Conservation (phyloP, 208 protist species). For the Leishmania tropica region DNA sequence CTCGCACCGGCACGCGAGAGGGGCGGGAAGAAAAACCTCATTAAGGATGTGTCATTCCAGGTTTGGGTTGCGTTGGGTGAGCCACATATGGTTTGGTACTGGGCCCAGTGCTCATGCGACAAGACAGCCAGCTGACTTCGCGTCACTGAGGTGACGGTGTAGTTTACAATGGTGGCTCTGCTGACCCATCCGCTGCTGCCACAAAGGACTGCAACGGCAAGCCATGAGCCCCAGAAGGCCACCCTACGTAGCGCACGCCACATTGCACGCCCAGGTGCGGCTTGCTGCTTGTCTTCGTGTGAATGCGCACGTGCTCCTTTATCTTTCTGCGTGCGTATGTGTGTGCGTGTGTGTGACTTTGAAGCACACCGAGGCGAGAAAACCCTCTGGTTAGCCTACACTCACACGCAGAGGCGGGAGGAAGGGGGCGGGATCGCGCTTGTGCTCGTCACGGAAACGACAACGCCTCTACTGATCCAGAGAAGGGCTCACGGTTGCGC, state of each 20-base stretch:
- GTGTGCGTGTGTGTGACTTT: not conserved
- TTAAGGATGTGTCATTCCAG: not conserved
- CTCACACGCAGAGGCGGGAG: not conserved
- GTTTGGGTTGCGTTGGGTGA: not conserved
- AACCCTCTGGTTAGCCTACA: not conserved
- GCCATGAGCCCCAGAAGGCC: not conserved
- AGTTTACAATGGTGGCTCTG: not conserved
- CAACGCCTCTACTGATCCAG: not conserved
- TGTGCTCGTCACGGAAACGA: not conserved
- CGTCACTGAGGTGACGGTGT: not conserved
- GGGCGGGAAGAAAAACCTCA: not conserved
- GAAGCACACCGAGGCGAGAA: not conserved
- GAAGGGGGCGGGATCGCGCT: not conserved
- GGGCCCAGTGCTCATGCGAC: slow-evolving; percentile 15
- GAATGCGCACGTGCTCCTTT: not conserved
- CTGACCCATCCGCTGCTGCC: not conserved
- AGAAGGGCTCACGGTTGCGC: not conserved
- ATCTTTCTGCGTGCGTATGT: not conserved
- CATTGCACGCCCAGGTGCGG: not conserved
- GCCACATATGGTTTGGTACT: slow-evolving; percentile 2
- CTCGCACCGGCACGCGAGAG: not conserved
- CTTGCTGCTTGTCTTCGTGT: not conserved
- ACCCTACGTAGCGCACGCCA: not conserved
- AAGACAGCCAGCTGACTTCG: not conserved
- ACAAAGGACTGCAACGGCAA: not conserved